Percentiles rank a stretch among this genome's conserved stretches.
phyloP scores from a whole-genome alignment of 305 asterid species.

The Striga hermonthica region DNA sequence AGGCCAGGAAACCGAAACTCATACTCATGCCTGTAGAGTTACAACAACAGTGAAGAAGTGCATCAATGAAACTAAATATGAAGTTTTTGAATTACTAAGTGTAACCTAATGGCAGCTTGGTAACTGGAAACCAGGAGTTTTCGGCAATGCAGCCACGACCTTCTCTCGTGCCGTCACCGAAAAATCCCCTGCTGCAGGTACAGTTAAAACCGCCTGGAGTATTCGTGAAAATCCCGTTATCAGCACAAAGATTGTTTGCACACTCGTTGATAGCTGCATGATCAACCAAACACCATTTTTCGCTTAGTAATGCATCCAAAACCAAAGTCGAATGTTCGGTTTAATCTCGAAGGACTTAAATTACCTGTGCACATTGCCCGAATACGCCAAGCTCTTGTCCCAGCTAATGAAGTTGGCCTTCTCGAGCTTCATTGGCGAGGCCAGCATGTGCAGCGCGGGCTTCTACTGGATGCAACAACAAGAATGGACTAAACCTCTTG shows the following conservation, averaged over 20 bases:
- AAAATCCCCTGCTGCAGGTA: conserved; percentile 41
- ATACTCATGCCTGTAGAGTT: no score
- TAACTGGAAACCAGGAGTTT: conserved; percentile 38
- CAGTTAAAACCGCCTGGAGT: conserved; percentile 35
- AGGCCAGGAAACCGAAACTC: no score
- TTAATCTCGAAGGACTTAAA: no score
- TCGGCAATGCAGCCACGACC: conserved; percentile 42
- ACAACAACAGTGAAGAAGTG: no score
- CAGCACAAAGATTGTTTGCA: conserved; percentile 34
- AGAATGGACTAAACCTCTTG: no score
- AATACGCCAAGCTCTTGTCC: conserved; percentile 68
- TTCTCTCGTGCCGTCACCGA: conserved; percentile 28
- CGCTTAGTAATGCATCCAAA: no score
- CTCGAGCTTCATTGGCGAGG: conserved; percentile 91
- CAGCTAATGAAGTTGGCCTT: conserved; percentile 81
- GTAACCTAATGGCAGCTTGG: conserved; percentile 34
- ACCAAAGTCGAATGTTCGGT: no score
- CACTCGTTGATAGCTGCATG: conserved; percentile 61
- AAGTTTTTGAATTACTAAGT: no score
- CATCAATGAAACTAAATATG: no score
- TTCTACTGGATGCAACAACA: conserved; percentile 71
- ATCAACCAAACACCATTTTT: no score
- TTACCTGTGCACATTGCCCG: conserved; percentile 58
- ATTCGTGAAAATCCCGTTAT: conserved; percentile 33
- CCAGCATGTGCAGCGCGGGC: conserved; percentile 85